These are phyloP conservation scores for Pyrus pyrifolia DNA, from an alignment of 306 rosid species.

Conservation along the genomic window DNA sequence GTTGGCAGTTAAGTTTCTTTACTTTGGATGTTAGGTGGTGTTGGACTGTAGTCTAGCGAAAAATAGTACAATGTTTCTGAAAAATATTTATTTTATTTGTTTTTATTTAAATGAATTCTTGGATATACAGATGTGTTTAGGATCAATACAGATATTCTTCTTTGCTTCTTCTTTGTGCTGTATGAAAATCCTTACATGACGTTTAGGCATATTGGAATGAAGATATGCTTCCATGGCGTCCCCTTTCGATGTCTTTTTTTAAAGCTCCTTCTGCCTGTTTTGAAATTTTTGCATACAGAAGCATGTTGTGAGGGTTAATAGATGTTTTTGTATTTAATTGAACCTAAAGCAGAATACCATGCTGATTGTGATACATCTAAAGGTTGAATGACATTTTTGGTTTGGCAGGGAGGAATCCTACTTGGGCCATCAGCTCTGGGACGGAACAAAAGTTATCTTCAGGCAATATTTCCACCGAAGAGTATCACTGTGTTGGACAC, in stretches of 20 bases:
- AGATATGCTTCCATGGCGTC: background rate
- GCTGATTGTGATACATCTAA: background rate
- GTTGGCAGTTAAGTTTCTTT: background rate
- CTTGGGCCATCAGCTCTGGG: conserved; percentile 89
- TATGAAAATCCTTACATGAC: background rate
- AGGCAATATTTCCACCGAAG: conserved; percentile 59
- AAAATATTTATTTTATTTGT: background rate
- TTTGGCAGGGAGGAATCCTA: conserved; percentile 72
- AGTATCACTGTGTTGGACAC: conserved; percentile 83
- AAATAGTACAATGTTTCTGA: background rate
- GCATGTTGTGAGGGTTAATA: background rate
- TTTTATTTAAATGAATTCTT: background rate
- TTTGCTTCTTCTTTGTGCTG: background rate
- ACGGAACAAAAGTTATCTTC: conserved; percentile 51
- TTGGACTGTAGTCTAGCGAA: background rate
- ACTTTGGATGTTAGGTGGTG: background rate
- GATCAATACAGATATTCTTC: background rate
- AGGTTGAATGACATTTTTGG: background rate
- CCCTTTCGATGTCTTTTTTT: background rate
- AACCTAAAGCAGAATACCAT: background rate
- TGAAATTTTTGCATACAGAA: background rate
- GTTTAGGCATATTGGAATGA: background rate
- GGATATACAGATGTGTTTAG: background rate
- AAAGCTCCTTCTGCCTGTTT: background rate
- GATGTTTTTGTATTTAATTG: background rate